These are phyloP conservation scores for Arthrobotrys musiformis DNA, from an alignment of 2,329 filamentous ascomycete genomes.

Conservation along the genomic window DNA sequence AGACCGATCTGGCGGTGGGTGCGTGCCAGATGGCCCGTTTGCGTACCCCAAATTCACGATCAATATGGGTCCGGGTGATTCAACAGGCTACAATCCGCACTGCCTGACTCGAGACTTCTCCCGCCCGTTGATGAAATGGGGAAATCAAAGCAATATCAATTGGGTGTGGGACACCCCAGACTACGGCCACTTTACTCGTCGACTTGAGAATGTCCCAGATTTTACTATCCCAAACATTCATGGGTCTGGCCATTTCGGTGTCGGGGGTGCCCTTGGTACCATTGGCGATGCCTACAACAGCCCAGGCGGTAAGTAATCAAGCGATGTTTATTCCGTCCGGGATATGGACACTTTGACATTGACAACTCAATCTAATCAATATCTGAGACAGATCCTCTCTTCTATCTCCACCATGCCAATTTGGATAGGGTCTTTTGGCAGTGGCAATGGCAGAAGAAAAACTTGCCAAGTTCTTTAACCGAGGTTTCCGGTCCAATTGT, in stretches of 20 bases:
- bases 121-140: conserved; percentile 58
- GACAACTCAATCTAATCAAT: conserved; percentile 10
- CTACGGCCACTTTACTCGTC: conserved; percentile 59
- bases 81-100: conserved; percentile 31
- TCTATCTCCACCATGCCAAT: conserved; percentile 57
- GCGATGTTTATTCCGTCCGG: neutral
- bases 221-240: conserved; percentile 60
- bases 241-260: conserved; percentile 60
- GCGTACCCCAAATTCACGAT: conserved; percentile 60
- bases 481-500: conserved; percentile 54
- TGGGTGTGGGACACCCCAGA: conserved; percentile 58
- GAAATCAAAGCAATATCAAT: conserved; percentile 24
- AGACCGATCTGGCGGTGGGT: conserved; percentile 59
- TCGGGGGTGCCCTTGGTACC: conserved; percentile 60
- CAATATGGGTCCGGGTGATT: conserved; percentile 60
- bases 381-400: conserved; percentile 55
- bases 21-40: conserved; percentile 62
- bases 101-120: conserved; percentile 61
- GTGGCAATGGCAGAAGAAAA: conserved; percentile 57
- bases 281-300: conserved; percentile 60
- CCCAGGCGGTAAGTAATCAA: conserved; percentile 55
- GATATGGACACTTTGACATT: neutral
- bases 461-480: conserved; percentile 57
- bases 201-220: conserved; percentile 58
- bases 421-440: conserved; percentile 57